Percentiles rank a stretch among this genome's conserved stretches.
phyloP scores from a whole-genome alignment of 768 basidiomycete genomes.

The Udeniomyces megalosporus region DNA sequence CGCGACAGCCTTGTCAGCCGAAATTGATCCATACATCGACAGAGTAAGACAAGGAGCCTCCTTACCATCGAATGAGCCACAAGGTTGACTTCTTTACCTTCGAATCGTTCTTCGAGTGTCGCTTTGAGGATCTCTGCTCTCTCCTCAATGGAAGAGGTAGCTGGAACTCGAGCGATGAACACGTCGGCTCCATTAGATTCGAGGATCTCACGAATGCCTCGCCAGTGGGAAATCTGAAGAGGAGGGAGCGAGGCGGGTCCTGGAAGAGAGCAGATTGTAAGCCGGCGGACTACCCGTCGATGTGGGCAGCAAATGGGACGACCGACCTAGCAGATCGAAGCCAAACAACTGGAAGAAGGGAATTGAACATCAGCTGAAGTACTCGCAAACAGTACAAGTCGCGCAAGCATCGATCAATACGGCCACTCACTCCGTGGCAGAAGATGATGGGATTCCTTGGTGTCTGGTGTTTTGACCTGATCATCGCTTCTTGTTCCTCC shows the following conservation, averaged over 20 bases:
- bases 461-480: conserved; percentile 49
- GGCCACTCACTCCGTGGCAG: conserved; percentile 53
- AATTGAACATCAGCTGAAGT: not conserved
- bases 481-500: conserved; percentile 36
- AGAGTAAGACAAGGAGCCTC: not conserved
- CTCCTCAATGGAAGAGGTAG: conserved; percentile 72
- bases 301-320: too few relatives aligned
- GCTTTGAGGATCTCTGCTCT: conserved; percentile 79
- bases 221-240: conserved; percentile 83
- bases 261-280: too few relatives aligned
- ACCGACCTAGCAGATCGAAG: conserved; percentile 17
- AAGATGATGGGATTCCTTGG: conserved; percentile 79
- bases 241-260: conserved; percentile 44
- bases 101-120: conserved; percentile 60
- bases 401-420: too few relatives aligned
- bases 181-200: conserved; percentile 78
- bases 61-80: conserved; percentile 71
- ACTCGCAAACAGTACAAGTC: too few relatives aligned
- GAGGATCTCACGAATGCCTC: conserved; percentile 84
- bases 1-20: too few relatives aligned
- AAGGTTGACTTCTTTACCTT: conserved; percentile 71
- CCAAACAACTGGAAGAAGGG: not conserved
- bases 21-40: too few relatives aligned
- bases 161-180: conserved; percentile 83
- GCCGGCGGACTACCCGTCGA: too few relatives aligned